Base-by-base conservation (phyloP, 2,329 filamentous ascomycete genomes). In the Ophiostoma fasciatum region DNA sequence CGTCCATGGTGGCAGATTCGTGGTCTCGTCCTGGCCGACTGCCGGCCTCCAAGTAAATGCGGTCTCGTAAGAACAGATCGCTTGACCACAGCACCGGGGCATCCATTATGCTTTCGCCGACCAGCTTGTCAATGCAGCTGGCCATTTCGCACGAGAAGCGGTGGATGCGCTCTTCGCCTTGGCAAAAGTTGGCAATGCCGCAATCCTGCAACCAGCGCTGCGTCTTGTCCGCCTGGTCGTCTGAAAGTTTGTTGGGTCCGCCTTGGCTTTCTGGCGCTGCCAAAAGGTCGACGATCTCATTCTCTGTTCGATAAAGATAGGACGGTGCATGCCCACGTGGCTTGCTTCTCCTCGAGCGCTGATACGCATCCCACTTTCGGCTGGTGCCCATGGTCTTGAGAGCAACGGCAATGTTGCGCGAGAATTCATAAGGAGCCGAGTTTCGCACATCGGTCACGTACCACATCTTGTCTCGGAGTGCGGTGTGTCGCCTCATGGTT, bases 381-480 rank as follows among this genome's bases (percentile, higher is more conserved):
- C 74, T 66, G 56, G 74, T 62, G 42, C 78, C 81, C 90, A 98
- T 96, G 7, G 81, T 84, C 56, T 90, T 92, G 33, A 98, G 62
- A 5, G 88, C 90, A 41, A 82, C 71, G 6, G 85, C 82, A 31
- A 96, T 78, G 45, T 88, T 83, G 40, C 78, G 78, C 27, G 83
- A 84, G 46, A 92, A 80, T 41, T 90, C 82, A 49, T 94, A 96
- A 9, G 77, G 74, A 33, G 77, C 81, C 4, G 90, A 94, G 48
- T 88, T 87, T 43, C 83, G 79, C 20, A 96, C 87, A 54, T 94
- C 85, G 1, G 82, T 88, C 41, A 90, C 82, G 53, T 93, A 98
- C 90, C 90, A 98, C 82, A 96, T 94, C 64, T 96, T 96, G 54
- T 94, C 82, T 28, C 90, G 74, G 27, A 94, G 66, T 17, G 79